Evolutionary conservation across 2,329 filamentous ascomycete genomes (phyloP).

Genomic region (Pestalotiopsis sp.): DNA sequence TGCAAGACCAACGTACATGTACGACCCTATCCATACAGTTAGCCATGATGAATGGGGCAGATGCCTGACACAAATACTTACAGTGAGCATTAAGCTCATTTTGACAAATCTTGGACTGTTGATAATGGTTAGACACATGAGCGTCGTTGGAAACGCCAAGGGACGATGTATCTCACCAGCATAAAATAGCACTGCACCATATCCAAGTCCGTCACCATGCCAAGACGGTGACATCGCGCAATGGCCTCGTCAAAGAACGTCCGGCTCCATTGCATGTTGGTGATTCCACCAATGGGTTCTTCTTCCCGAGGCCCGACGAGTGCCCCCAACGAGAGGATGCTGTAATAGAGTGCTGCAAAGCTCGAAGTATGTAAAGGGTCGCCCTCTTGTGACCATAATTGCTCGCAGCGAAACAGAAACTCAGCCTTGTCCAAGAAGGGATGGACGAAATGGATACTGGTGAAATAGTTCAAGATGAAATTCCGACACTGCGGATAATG

Average conservation of each 20-base stretch:
- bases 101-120: constrained; percentile 49
- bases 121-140: neutral
- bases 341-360: constrained; percentile 50
- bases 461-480: constrained; percentile 50
- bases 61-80: constrained; percentile 23
- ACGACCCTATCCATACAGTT: constrained; percentile 33
- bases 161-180: constrained; percentile 33
- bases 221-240: constrained; percentile 37
- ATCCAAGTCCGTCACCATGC: constrained; percentile 47
- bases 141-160: neutral
- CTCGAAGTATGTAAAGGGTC: constrained; percentile 32
- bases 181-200: constrained; percentile 51
- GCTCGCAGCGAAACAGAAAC: constrained; percentile 44
- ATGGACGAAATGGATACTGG: constrained; percentile 49
- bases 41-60: too few species aligned
- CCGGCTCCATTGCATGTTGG: constrained; percentile 48
- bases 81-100: constrained; percentile 51
- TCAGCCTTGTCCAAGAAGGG: constrained; percentile 48
- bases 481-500: constrained; percentile 45
- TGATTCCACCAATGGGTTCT: constrained; percentile 42
- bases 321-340: constrained; percentile 47
- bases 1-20: constrained; percentile 50
- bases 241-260: constrained; percentile 47
- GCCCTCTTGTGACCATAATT: constrained; percentile 38
- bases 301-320: constrained; percentile 46